These are phyloP conservation scores for Rhipidocladum racemiflorum DNA, from an alignment of 176 grass and related monocot genomes.

Conservation along the genomic window DNA sequence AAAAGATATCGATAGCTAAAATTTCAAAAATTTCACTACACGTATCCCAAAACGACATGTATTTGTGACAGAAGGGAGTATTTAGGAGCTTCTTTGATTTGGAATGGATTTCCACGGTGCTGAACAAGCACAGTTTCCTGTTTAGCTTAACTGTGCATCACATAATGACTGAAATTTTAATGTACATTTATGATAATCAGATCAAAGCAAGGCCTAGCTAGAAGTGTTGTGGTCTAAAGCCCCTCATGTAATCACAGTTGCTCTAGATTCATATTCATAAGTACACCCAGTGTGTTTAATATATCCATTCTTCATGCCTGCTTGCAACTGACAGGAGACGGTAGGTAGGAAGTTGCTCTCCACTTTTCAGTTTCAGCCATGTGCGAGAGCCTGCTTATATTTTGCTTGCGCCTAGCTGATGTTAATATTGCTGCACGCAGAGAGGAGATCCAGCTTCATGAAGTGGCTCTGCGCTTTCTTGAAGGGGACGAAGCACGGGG, in stretches of 20 bases:
- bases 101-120: not conserved
- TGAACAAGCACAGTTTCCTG: not conserved
- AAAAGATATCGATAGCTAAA: too few species aligned
- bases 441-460: slow-evolving; percentile 82
- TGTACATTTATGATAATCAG: not conserved
- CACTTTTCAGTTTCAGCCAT: slow-evolving; percentile 32
- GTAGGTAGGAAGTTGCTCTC: slow-evolving; percentile 48
- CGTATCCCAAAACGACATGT: too few species aligned
- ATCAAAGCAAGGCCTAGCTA: not conserved
- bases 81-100: not conserved
- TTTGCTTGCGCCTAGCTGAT: slow-evolving; percentile 28
- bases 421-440: slow-evolving; percentile 33
- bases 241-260: not conserved
- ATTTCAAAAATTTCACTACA: too few species aligned
- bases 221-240: not conserved
- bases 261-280: not conserved
- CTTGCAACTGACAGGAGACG: slow-evolving; percentile 32
- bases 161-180: not conserved
- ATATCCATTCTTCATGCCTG: slow-evolving; percentile 16
- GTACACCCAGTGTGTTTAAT: slow-evolving; percentile 11
- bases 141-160: not conserved
- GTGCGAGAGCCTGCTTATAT: slow-evolving; percentile 14
- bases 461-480: slow-evolving; percentile 90
- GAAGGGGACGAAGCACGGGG: slow-evolving; percentile 56
- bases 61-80: not conserved